These are phyloP conservation scores for Candolleomyces eurysporus DNA, from an alignment of 768 basidiomycete species.

Conservation along the genomic window DNA sequence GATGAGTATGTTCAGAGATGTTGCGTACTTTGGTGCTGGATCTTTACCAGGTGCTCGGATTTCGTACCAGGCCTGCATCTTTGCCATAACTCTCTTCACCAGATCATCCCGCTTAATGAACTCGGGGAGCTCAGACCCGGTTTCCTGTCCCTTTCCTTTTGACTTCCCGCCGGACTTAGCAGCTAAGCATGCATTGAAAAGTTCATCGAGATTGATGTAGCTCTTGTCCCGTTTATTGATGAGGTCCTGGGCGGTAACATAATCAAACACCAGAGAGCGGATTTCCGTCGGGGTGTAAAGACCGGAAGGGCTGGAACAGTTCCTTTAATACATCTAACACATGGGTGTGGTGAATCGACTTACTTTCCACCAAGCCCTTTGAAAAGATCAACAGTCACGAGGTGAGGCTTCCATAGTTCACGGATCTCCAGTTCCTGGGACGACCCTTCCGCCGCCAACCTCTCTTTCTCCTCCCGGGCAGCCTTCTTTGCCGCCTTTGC, in stretches of 20 bases:
- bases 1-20: neutral
- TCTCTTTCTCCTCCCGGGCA: constrained; percentile 43
- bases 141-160: constrained; percentile 26
- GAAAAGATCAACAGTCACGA: constrained; percentile 56
- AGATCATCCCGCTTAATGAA: constrained; percentile 71
- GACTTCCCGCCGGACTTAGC: constrained; percentile 32
- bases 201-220: constrained; percentile 67
- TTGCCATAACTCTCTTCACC: constrained; percentile 46
- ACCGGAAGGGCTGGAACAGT: constrained; percentile 41
- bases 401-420: constrained; percentile 78
- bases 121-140: constrained; percentile 26
- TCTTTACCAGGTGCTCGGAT: constrained; percentile 55
- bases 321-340: neutral
- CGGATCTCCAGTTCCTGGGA: constrained; percentile 53
- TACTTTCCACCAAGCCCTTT: constrained; percentile 62
- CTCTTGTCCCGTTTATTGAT: constrained; percentile 65
- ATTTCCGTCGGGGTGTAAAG: constrained; percentile 60
- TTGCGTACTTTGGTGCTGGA: constrained; percentile 54
- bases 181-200: constrained; percentile 35
- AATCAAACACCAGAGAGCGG: constrained; percentile 54
- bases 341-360: constrained; percentile 21
- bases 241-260: constrained; percentile 59
- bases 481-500: constrained; percentile 59
- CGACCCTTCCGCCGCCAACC: constrained; percentile 30
- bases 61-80: constrained; percentile 81